Base-by-base conservation (phyloP, 1,284 basidiomycete species). In the Termitomyces sp. region DNA sequence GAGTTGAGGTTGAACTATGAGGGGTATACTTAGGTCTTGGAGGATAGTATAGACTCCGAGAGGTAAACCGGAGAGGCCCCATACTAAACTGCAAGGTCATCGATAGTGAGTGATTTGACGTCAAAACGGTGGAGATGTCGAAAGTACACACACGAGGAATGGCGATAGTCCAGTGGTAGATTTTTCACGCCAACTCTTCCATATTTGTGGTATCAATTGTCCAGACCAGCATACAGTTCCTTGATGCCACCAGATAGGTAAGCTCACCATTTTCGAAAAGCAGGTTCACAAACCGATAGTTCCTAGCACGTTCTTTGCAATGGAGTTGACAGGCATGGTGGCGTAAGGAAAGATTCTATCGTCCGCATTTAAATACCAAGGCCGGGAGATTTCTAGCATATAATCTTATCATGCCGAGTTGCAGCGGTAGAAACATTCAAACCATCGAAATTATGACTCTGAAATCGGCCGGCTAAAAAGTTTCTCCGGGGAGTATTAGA, bases 1-100 rank as follows among this genome's bases (percentile, higher is more conserved):
- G 0, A 86, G 63, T 60, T 92, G 89, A 1, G 89, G 88, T 64
- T 93, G 89, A 1, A 86, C 57, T 41, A 86, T 83, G 30, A 91
- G 76, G 1, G 89, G 88, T 24, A 91, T 79, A 62, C 86, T 90
- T 50, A 91, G 72, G 54, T 82, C 69, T 61, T 87, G 82, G 0
- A 83, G 72, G 44, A 91, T 76, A 24, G 72, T 73, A 61, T 92
- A 93, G 11, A 83, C 75, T n/a, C 86, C 88, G 16, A 91, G 72
- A 58, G 86, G 84, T 6, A 79, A 66, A 0, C 77, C 76, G 0
- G 85, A 75, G 8, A 81, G 60, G 0, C 79, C 82, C 89, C 89
- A 92, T 11, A 86, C 64, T 4, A 86, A 67, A 51, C 84, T 86
- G 11, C 7, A 35, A 43, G 55, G 6, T 9, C 84, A 56, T 38